phyloP scores from a whole-genome alignment of 257 asterid genomes.

The Solanum appendiculatum region DNA sequence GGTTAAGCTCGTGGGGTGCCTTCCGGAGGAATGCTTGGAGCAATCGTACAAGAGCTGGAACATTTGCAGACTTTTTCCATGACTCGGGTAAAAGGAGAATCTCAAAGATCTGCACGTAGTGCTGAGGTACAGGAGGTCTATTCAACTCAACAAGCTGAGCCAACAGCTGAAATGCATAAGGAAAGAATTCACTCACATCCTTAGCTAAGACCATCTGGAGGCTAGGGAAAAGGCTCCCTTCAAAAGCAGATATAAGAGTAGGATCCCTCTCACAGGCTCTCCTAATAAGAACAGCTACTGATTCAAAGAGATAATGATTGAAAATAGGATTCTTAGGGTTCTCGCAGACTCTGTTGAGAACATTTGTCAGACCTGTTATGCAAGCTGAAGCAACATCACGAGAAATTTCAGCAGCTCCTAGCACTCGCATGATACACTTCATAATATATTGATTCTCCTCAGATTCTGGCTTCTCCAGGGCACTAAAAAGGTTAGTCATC shows the following conservation, averaged over 20 bases:
- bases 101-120: conserved; percentile 66
- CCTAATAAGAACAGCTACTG: conserved; percentile 72
- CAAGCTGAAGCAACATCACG: conserved; percentile 75
- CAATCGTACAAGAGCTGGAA: conserved; percentile 79
- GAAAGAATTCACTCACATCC: conserved; percentile 79
- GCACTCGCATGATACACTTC: conserved; percentile 97
- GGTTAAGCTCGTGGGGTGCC: conserved; percentile 75
- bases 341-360: conserved; percentile 66
- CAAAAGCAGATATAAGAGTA: conserved; percentile 61
- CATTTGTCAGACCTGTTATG: conserved; percentile 55
- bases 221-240: conserved; percentile 63
- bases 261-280: conserved; percentile 75
- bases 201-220: conserved; percentile 53
- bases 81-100: conserved; percentile 73
- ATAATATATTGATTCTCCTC: conserved; percentile 96
- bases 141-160: conserved; percentile 92
- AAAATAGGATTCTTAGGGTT: conserved; percentile 81
- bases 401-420: conserved; percentile 66
- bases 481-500: conserved; percentile 75
- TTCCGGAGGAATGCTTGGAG: conserved; percentile 94
- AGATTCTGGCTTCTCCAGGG: conserved; percentile 83
- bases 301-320: conserved; percentile 79
- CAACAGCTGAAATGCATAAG: conserved; percentile 86
- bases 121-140: conserved; percentile 47
- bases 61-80: conserved; percentile 85